Percentiles rank a stretch among this genome's conserved stretches.
Evolutionary conservation across 1,284 basidiomycete species (phyloP).

Genomic region (Pyrrhoderma noxium): DNA sequence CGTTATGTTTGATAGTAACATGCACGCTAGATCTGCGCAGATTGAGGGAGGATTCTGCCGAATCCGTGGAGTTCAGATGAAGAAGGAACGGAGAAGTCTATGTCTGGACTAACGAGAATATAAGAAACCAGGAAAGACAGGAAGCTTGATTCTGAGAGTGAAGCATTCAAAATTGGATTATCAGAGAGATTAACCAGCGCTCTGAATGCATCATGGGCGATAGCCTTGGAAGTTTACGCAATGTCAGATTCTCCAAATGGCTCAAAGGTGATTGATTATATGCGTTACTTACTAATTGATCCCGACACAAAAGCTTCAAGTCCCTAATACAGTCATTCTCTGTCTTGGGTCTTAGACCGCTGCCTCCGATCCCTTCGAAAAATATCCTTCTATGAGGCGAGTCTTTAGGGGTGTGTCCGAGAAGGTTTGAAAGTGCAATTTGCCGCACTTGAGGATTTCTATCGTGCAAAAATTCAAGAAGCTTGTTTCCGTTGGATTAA

Average conservation of each 20-base stretch:
- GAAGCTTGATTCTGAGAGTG: conserved; percentile 72
- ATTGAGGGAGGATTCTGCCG: conserved; percentile 79
- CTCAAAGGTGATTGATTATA: conserved; percentile 11
- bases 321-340: conserved; percentile 67
- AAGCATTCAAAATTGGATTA: conserved; percentile 60
- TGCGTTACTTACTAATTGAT: conserved; percentile 60
- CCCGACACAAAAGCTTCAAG: conserved; percentile 78
- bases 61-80: not conserved
- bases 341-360: conserved; percentile 53
- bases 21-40: conserved; percentile 89
- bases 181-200: conserved; percentile 94
- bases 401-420: conserved; percentile 71
- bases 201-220: conserved; percentile 93
- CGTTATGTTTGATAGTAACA: conserved; percentile 95
- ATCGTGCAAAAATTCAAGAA: conserved; percentile 82
- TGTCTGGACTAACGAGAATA: conserved; percentile 64
- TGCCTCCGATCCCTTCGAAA: conserved; percentile 47
- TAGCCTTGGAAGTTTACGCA: conserved; percentile 44
- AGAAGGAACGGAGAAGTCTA: conserved; percentile 1
- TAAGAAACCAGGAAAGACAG: conserved; percentile 85
- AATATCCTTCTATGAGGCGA: conserved; percentile 72
- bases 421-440: conserved; percentile 77
- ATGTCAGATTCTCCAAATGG: conserved; percentile 12
- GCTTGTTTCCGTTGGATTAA: conserved; percentile 33
- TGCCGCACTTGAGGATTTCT: conserved; percentile 83